Percentiles rank a stretch among this genome's conserved stretches.
Conservation (phyloP, 371 early-diverging fungal genomes). For the Rhizopus stolonifer region DNA sequence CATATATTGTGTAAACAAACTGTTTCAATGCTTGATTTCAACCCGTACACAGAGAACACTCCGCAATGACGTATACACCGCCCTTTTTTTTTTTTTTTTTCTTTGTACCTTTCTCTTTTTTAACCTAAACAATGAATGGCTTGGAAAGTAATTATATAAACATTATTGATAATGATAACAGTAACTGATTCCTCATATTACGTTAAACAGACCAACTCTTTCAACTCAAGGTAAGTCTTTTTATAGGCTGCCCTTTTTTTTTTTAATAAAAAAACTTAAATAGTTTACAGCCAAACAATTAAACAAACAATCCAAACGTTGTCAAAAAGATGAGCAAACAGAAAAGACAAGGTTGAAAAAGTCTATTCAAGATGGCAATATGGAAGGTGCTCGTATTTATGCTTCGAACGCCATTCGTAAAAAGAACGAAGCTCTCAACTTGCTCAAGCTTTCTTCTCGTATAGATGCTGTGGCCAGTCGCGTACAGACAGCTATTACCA, state of each 20-base stretch:
- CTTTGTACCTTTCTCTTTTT: not conserved
- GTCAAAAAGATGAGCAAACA: constrained; percentile 78
- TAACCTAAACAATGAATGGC: constrained; percentile 16
- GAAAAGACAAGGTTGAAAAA: constrained; percentile 90
- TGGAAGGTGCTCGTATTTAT: constrained; percentile 92
- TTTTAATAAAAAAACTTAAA: not conserved
- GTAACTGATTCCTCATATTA: too few relatives aligned
- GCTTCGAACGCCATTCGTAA: constrained; percentile 97
- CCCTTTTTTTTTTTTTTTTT: constrained; percentile 2
- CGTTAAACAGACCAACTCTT: constrained; percentile 58
- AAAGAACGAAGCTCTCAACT: constrained; percentile 90
- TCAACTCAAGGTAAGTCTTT: constrained; percentile 61
- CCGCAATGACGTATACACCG: constrained; percentile 1
- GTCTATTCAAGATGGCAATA: constrained; percentile 93
- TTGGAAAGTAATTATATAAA: constrained; percentile 23
- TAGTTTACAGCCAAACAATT: constrained; percentile 93
- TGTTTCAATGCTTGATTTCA: not conserved
- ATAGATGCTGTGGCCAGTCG: constrained; percentile 92
- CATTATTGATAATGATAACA: too few relatives aligned
- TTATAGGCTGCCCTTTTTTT: not conserved
- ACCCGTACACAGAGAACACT: not conserved
- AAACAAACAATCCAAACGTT: constrained; percentile 80
- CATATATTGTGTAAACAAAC: not conserved
- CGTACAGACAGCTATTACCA: constrained; percentile 94
- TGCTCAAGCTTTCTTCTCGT: constrained; percentile 83